phyloP scores from a whole-genome alignment of 2,329 filamentous ascomycete species.

The Gremmenia infestans region DNA sequence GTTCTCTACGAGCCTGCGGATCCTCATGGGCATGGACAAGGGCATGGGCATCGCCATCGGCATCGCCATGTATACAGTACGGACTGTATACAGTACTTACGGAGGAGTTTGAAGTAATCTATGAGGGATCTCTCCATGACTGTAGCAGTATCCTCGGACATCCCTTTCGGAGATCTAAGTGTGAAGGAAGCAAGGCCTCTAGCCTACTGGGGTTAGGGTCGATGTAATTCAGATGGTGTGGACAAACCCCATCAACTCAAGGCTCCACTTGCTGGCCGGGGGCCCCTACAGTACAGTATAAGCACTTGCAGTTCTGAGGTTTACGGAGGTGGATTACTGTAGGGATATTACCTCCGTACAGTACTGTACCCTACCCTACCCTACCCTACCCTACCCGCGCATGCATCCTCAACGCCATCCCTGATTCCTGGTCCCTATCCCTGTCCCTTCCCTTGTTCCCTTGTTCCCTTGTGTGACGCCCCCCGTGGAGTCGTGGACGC shows the following conservation, averaged over 20 bases:
- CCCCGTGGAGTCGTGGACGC: not conserved
- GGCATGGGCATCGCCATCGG: not conserved
- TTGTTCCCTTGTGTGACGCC: not conserved
- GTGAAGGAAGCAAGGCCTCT: not conserved
- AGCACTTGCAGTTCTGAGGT: no score
- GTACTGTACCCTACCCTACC: not conserved
- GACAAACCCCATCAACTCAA: not conserved
- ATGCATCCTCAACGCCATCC: not conserved
- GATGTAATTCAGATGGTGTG: not conserved
- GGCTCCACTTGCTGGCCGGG: not conserved
- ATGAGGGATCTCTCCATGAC: not conserved
- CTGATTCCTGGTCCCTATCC: not conserved
- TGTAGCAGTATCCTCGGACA: not conserved
- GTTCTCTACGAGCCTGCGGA: constrained; percentile 1
- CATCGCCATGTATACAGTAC: not conserved
- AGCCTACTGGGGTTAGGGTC: not conserved
- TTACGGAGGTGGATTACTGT: no score
- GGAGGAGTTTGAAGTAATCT: not conserved
- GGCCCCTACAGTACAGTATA: not conserved
- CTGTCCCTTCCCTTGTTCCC: not conserved
- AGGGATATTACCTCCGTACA: not conserved
- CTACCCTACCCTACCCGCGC: not conserved
- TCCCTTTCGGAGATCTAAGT: not conserved
- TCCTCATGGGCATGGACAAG: no score
- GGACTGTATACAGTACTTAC: not conserved